phyloP scores from a whole-genome alignment of 176 grass and related monocot genomes.

The Triticum aestivum region DNA sequence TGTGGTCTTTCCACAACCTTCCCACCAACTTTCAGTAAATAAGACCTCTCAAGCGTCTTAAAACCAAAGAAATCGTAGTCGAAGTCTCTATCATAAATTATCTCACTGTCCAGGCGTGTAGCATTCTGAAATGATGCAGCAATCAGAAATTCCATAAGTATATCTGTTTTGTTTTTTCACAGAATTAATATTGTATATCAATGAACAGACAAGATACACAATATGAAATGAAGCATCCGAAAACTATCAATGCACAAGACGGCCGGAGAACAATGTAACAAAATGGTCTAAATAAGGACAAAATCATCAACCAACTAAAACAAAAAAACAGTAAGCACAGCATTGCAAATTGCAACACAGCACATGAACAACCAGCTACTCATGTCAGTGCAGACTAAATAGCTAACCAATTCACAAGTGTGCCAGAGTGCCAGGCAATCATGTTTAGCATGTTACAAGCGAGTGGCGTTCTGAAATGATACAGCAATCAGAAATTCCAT shows the following conservation, averaged over 20 bases:
- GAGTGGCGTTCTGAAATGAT: constrained; percentile 54
- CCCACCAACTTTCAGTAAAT: constrained; percentile 60
- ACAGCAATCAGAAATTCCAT: neutral
- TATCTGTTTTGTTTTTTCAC: neutral
- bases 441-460: neutral
- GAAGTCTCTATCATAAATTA: constrained; percentile 84
- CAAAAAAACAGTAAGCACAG: neutral
- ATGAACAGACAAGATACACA: neutral
- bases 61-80: constrained; percentile 82
- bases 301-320: neutral
- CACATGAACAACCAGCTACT: neutral
- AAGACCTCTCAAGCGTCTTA: constrained; percentile 77
- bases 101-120: constrained; percentile 57
- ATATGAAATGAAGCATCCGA: neutral
- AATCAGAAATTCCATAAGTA: neutral
- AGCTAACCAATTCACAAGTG: neutral
- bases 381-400: neutral
- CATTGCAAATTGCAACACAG: neutral
- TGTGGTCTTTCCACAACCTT: constrained; percentile 73
- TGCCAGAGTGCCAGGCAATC: neutral
- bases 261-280: neutral
- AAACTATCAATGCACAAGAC: neutral
- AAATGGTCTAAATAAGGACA: neutral
- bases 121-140: constrained; percentile 51
- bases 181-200: neutral